Base-by-base conservation (phyloP, 1,139 yeast species). In the Meyerozyma athensensis region DNA sequence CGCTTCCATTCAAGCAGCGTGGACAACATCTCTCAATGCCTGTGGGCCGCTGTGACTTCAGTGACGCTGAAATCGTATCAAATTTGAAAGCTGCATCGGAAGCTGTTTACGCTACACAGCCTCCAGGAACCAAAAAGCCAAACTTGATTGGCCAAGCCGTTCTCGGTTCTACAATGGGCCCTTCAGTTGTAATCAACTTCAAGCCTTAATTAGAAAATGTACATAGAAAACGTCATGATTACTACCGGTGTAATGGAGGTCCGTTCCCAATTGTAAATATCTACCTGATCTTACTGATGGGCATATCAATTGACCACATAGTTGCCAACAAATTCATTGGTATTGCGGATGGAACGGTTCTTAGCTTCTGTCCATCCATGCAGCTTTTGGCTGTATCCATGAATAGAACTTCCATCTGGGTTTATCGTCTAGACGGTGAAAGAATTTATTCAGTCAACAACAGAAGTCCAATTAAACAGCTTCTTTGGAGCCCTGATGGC, bases 41-140 rank as follows among this genome's bases (percentile, higher is more conserved):
- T 7, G 74, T 90, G 24, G 97, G 89, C 4, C 77, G 84, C 54
- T 84, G 90, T 47, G 76, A 76, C 46, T 87, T 89, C 63, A 68
- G 84, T 19, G 97, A 90, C 56, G 68, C 71, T 39, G 92, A 92
- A 54, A 72, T 90, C 39, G 63, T 86, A 36, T 72, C 74, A 41
- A 92, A 92, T 59, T 69, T 92, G 42, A 66, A 77, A 36, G 82
- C 85, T 7, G 85, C 87, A 7, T 75, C 85, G 30, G 68, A 73
- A 34, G 82, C 89, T 10, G 68, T 89, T 39, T 72, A 77, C 50
- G 70, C 63, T n/a, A 70, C 81, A 28, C 73, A 84, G 41, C 64
- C 74, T 16, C 63, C 68, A 5, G 81, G 79, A 42, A 63, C 81
- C 19, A 83, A 81, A 54, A 82, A 76, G 56, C 85, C 87, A 36